Evolutionary conservation across 1,284 basidiomycete species (phyloP).

Genomic region (Amylostereum chailletii): DNA sequence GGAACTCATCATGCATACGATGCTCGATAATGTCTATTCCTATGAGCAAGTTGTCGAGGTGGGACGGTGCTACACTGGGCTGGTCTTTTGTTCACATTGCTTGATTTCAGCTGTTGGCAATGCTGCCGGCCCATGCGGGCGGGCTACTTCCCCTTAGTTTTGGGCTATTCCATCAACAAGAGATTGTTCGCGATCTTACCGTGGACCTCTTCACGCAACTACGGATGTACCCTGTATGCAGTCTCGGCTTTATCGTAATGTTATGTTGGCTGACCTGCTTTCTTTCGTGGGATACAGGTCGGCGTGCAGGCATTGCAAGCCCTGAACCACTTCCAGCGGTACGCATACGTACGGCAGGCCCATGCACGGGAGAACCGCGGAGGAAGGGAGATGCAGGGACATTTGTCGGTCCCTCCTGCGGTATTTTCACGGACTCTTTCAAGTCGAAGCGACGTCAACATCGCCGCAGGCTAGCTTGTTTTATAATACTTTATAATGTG

Average conservation of each 20-base stretch:
- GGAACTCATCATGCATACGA: slow-evolving; percentile 65
- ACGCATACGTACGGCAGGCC: slow-evolving; percentile 74
- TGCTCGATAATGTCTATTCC: slow-evolving; percentile 60
- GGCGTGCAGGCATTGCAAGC: slow-evolving; percentile 77
- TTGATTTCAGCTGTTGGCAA: slow-evolving; percentile 63
- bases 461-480: no score
- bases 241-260: slow-evolving; percentile 6
- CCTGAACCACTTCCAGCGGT: slow-evolving; percentile 88
- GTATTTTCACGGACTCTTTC: slow-evolving; percentile 32
- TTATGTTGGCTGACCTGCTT: background rate
- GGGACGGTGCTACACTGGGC: slow-evolving; percentile 14
- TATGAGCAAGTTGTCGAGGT: slow-evolving; percentile 92
- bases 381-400: slow-evolving; percentile 22
- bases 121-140: slow-evolving; percentile 70
- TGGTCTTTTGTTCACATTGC: background rate
- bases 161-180: slow-evolving; percentile 82
- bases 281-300: slow-evolving; percentile 39
- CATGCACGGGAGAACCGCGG: slow-evolving; percentile 44
- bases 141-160: slow-evolving; percentile 83
- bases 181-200: slow-evolving; percentile 66
- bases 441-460: slow-evolving; percentile 32
- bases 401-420: slow-evolving; percentile 25
- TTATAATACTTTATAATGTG: no score
- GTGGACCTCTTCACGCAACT: slow-evolving; percentile 81
- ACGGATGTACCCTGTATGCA: slow-evolving; percentile 62